Evolutionary conservation across 2,329 filamentous ascomycete species (phyloP).

Genomic region (Stagonosporopsis cucurbitacearum): DNA sequence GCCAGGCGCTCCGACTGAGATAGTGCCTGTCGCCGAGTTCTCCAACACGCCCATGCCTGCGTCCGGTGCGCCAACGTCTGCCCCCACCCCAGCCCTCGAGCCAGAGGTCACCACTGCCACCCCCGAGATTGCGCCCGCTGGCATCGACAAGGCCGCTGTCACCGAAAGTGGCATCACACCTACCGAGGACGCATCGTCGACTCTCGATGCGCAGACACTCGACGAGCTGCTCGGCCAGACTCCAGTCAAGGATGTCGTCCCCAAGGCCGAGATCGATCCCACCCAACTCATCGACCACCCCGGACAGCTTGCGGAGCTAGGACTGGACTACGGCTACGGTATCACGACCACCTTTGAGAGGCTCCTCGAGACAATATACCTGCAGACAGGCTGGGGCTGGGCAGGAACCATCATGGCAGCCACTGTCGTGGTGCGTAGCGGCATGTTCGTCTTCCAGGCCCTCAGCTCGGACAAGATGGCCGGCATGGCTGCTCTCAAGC

Average conservation of each 20-base stretch:
- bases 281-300: slow-evolving; percentile 74
- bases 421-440: slow-evolving; percentile 68
- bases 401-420: slow-evolving; percentile 74
- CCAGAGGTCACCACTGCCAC: slow-evolving; percentile 39
- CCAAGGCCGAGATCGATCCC: slow-evolving; percentile 38
- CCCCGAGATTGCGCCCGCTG: slow-evolving; percentile 46
- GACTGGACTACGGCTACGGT: slow-evolving; percentile 87
- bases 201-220: slow-evolving; percentile 24
- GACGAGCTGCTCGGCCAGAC: slow-evolving; percentile 30
- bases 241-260: slow-evolving; percentile 22
- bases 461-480: slow-evolving; percentile 67
- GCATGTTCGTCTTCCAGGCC: slow-evolving; percentile 68
- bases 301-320: slow-evolving; percentile 82
- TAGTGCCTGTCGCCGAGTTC: slow-evolving; percentile 32
- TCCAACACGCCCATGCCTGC: slow-evolving; percentile 22
- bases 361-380: slow-evolving; percentile 80
- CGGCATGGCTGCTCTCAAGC: slow-evolving; percentile 66
- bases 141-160: slow-evolving; percentile 40
- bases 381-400: slow-evolving; percentile 80
- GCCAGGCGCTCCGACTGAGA: slow-evolving; percentile 27
- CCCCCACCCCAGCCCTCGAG: slow-evolving; percentile 22
- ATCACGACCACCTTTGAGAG: slow-evolving; percentile 76
- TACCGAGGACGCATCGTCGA: slow-evolving; percentile 13
- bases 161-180: slow-evolving; percentile 28
- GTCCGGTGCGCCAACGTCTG: slow-evolving; percentile 8